Base-by-base conservation (phyloP, 208 protist genomes). In the Trypanosoma scelopori region DNA sequence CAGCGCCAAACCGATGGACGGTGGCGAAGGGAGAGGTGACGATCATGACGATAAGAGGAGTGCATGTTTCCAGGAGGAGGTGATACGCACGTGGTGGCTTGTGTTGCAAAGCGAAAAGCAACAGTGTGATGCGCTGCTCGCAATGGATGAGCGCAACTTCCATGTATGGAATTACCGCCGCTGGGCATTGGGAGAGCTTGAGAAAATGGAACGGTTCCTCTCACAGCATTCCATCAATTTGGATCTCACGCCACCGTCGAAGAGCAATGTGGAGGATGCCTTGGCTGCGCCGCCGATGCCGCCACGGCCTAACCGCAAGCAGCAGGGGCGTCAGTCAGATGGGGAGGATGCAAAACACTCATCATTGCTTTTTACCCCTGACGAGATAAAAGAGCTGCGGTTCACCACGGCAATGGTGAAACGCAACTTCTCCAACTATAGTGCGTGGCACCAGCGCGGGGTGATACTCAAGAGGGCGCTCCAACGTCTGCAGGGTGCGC, bases 341-440 rank as follows among this genome's bases (percentile, higher is more conserved):
- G 27, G 1, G 5, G 23, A 30, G 12, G 13, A 2, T 62, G 65
- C 0, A 15, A 25, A 18, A 39, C n/a, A 43, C 35, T 12, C 9
- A 13, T 49, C 46, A 1, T n/a, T n/a, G n/a, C 53, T 82, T 23
- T 91, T 91, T 58, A 72, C 71, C 1, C 1, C 61, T 0, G 62
- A 74, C 0, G 87, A 93, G 52, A 43, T 52, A 5, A 62, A 71
- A 1, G 94, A 97, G 63, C 52, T 98, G 35, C 56, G 51, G 0
- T 98, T 93, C 75, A 97, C 95, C 13, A 78, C 65, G 0, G 51
- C 43, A 22, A 93, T 97, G 59, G 96, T 99, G 41, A 72, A 87
- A 23, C 64, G 77, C 23, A 98, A 99, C 78, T 99, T 99, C 74
- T 98, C 92, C 32, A 99, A 99, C 71, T 99, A 99, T 81, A 98